Evolutionary conservation across 2,329 filamentous ascomycete species (phyloP).

Genomic region (Dendrostoma leiphaemia): DNA sequence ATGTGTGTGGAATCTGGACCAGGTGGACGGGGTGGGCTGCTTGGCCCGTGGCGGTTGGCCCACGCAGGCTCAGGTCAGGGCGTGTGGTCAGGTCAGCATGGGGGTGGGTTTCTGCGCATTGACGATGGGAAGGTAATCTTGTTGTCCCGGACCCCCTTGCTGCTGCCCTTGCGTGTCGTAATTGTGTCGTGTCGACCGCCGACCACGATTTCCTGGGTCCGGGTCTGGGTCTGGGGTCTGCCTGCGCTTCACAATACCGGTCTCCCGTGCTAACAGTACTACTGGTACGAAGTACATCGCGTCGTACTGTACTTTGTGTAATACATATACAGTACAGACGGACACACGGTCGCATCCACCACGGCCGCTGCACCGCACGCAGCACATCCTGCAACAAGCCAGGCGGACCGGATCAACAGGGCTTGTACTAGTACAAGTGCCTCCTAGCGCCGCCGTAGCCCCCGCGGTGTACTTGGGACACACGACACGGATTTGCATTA

Average conservation of each 20-base stretch:
- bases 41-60: too few species aligned
- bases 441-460: neutral
- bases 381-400: constrained; percentile 12
- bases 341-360: neutral
- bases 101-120: constrained; percentile 1
- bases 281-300: too few species aligned
- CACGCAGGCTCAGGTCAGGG: neutral
- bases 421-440: constrained; percentile 9
- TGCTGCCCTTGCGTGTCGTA: neutral
- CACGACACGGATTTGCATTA: too few species aligned
- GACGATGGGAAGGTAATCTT: neutral
- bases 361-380: neutral
- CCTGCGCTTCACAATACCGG: too few species aligned
- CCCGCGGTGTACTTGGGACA: neutral
- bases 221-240: too few species aligned
- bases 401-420: constrained; percentile 10
- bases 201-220: neutral
- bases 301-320: too few species aligned
- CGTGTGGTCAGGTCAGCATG: too few species aligned
- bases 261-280: too few species aligned
- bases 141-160: neutral
- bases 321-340: too few species aligned
- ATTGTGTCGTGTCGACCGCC: neutral
- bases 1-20: too few species aligned
- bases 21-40: too few species aligned